Base-by-base conservation (phyloP, 179 eudicot genomes). In the Amaranthus tricolor region DNA sequence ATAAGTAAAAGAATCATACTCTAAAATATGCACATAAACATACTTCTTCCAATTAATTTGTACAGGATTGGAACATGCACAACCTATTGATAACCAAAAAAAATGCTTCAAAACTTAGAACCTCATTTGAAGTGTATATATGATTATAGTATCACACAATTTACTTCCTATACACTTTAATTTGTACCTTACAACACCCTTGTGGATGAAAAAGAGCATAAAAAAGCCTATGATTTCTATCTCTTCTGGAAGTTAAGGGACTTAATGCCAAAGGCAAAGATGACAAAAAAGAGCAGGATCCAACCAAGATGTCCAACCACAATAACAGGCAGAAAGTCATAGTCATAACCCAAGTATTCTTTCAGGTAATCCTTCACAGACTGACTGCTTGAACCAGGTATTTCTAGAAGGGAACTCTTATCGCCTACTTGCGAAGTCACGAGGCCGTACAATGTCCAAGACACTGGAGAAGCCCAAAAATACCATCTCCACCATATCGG, bases 401-500 rank as follows among this genome's bases (percentile, higher is more conserved):
- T 70, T 47, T 72, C 74, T 16, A 94, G 71, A 0, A 45, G 56
- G 1, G 76, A 20, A 15, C 24, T 74, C 20, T 74, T 80, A 68
- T 94, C 96, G 2, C 98, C 98, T 6, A 90, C 83, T 76, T 92
- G 91, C 44, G 92, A 90, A 15, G 93, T 85, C 57, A 92, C 87
- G 0, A 90, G 70, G 2, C 94, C 98, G 14, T 92, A 90, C 56
- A 92, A 64, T 10, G 98, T 92, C 98, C 98, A 92, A 0, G 96
- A 83, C 5, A 92, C 80, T 0, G 97, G 98, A 19, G 92, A 89
- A 57, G 84, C 88, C 98, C 98, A 94, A 71, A 87, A 94, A 77
- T 91, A 88, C 98, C 98, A 94, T 57, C 98, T 90, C 96, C 98
- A 92, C 98, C 98, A 94, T 49, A 94, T 80, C 5, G 97, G 98